Evolutionary conservation across 768 basidiomycete species (phyloP), one percentile per base, ranked within the genome.

Genomic region (Ramaria rubella): DNA sequence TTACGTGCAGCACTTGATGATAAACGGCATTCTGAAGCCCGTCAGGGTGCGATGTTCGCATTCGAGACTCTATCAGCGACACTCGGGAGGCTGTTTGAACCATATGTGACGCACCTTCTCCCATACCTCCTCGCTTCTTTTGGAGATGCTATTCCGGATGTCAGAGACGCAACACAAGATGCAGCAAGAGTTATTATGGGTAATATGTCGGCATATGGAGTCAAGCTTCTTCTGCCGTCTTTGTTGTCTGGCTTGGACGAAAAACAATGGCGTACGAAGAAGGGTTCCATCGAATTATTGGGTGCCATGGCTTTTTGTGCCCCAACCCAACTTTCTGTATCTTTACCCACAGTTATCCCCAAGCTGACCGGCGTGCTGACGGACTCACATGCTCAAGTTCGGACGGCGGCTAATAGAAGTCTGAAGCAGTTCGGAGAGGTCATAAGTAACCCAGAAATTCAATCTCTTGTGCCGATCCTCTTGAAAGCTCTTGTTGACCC

Each of bases 291-390:
- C 59, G 96, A 99, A 68, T 73, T 98, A 5, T 74, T 99, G 58
- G 96, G 96, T 23, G 90, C 94, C 80, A 98, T 98, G 94, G 96
- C 96, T 1, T 98, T 95, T 70, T 95, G 94, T 68, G 93, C 96
- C 8, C 96, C 95, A 1, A 82, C 85, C 36, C 96, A 99, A 69
- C 80, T 98, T 15, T 96, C 96, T 0, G 76, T 93, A 19, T 98
- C 95, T 0, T 77, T 99, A 2, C 95, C 95, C 5, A 90, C 97
- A 50, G 92, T 98, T 69, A 94, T 99, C 53, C 96, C 96, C 6
- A 85, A 88, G n/a, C 74, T 99, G 24, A 96, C 94, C 19, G 89
- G 85, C 4, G 94, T 96, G 49, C 76, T 99, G 55, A 98, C 94
- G 54, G 96, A 99, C 69, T 94, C 96, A 5, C 96, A 98, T 74